phyloP scores from a whole-genome alignment of 805 yeast species.

The Candida ovalis region DNA sequence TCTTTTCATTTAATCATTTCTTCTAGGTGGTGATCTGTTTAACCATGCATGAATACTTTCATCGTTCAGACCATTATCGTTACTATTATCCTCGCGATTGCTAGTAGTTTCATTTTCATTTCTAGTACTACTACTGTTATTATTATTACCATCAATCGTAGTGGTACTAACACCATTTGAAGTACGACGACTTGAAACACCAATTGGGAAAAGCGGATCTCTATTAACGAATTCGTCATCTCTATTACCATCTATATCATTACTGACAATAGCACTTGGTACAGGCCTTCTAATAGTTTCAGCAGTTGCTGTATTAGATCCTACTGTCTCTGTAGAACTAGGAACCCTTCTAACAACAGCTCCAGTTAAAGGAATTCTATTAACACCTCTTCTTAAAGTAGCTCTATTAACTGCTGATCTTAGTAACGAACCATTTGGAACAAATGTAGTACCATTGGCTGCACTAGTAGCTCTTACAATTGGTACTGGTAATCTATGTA shows the following conservation, averaged over 20 bases:
- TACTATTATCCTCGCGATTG: not conserved
- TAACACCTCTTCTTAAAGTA: constrained; percentile 5
- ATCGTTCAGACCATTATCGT: not conserved
- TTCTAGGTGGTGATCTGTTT: not conserved
- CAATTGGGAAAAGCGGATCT: constrained; percentile 39
- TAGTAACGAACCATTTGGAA: not conserved
- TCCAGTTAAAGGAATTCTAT: not conserved
- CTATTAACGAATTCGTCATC: constrained; percentile 15
- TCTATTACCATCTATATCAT: not conserved
- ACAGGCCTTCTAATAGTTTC: not conserved
- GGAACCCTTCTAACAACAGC: not conserved
- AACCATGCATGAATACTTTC: not conserved
- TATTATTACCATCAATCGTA: constrained; percentile 4
- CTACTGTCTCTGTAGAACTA: constrained; percentile 3
- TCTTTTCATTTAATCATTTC: not conserved
- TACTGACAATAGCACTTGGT: not conserved
- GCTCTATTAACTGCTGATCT: constrained; percentile 4
- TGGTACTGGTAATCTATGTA: constrained; percentile 16
- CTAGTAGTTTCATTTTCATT: not conserved
- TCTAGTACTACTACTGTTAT: not conserved
- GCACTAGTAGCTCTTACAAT: constrained; percentile 10
- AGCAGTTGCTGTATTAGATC: not conserved
- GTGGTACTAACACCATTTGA: constrained; percentile 41
- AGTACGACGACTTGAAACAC: constrained; percentile 47
- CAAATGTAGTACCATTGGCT: not conserved